Base-by-base conservation (phyloP, 306 rosid species). In the Comarum palustre region DNA sequence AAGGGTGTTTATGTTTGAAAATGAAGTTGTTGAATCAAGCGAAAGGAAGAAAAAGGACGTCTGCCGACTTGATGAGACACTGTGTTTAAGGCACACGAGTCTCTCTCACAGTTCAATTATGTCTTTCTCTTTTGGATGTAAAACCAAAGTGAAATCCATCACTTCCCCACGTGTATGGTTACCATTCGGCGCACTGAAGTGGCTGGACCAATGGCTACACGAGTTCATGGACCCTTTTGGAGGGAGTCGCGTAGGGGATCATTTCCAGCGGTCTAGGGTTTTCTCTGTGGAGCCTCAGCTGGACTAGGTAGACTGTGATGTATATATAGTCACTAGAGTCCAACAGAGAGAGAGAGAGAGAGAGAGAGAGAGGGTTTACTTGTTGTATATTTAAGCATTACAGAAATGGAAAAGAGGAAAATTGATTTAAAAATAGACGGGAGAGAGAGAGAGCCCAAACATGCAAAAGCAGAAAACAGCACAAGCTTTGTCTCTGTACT, bases 401-500 rank as follows among this genome's bases (percentile, higher is more conserved):
- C 66, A 61, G 6, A 32, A 59, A 61, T 62, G 48, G 67, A 66
- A 66, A 54, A 41, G 45, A 41, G 14, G 4, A 10, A 41, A 9
- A 41, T 41, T 41, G 13, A 41, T 41, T 41, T 9, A 9, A 41
- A 41, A 41, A 9, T 41, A 10, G 45, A 62, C 51, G 59, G 67
- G 47, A 55, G 39, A 52, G 69, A 43, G 61, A 1, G 55, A 38
- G 13, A 19, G 22, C 27, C 43, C n/a, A 50, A 45, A 45, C 65
- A 22, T 27, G 71, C 22, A 73, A 74, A 67, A 68, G 72, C 61
- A 57, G n/a, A 71, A 74, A 69, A 47, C 77, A 62, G 82, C 74
- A 66, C 54, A 69, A 55, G 71, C 78, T 70, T 78, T 82, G 86
- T 82, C 80, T 64, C 72, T 78, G 78, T 74, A 71, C 48, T 52